These are phyloP conservation scores for Hirschioporus abietinus DNA, from an alignment of 768 basidiomycete genomes.

Conservation along the genomic window DNA sequence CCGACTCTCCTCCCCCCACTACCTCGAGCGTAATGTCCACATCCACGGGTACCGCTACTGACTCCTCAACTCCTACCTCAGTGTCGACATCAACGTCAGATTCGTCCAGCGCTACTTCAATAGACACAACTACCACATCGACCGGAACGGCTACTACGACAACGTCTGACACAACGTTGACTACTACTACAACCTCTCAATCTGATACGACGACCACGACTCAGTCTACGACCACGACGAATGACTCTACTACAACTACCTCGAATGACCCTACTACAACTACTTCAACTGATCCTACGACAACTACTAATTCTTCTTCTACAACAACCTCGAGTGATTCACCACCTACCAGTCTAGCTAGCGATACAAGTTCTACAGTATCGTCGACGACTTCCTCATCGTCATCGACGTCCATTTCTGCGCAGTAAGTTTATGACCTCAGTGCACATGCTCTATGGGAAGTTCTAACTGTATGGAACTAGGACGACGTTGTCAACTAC, in stretches of 20 bases:
- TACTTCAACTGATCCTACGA: background rate
- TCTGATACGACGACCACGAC: conserved; percentile 9
- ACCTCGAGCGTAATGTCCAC: conserved; percentile 1
- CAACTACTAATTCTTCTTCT: background rate
- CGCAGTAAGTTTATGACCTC: background rate
- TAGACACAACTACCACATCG: background rate
- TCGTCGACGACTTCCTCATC: conserved; percentile 18
- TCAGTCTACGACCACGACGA: conserved; percentile 12
- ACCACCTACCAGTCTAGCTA: conserved; percentile 2
- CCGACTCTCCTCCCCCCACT: conserved; percentile 1
- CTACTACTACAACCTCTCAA: conserved; percentile 11
- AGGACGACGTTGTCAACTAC: conserved; percentile 53
- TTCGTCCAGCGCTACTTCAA: conserved; percentile 9
- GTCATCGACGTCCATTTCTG: conserved; percentile 5
- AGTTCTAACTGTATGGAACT: conserved; percentile 13
- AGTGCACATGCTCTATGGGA: conserved; percentile 11
- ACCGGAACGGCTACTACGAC: background rate
- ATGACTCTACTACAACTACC: conserved; percentile 5
- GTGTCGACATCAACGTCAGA: conserved; percentile 15
- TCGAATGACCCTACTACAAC: conserved; percentile 6
- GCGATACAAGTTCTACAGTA: conserved; percentile 10
- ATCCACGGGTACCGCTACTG: conserved; percentile 12
- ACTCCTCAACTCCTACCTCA: conserved; percentile 15
- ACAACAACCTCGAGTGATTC: background rate
- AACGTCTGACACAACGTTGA: conserved; percentile 6